These are phyloP conservation scores for Pachyrhizus erosus DNA, from an alignment of 306 rosid species.

Conservation along the genomic window DNA sequence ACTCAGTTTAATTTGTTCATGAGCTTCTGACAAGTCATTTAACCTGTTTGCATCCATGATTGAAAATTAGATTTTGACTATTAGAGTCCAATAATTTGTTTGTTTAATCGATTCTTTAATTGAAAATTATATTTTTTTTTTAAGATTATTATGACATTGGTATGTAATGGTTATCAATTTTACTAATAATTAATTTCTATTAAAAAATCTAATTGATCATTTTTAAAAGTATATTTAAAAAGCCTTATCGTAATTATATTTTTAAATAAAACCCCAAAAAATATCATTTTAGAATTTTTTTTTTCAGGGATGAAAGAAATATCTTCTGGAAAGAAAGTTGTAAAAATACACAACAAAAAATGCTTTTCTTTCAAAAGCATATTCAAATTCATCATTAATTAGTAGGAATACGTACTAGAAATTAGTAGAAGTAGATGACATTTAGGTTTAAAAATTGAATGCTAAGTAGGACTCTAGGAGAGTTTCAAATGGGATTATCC, in stretches of 20 bases:
- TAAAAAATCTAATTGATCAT: too few species aligned
- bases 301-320: background rate
- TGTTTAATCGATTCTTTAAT: background rate
- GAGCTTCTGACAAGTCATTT: background rate
- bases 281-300: background rate
- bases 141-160: too few species aligned
- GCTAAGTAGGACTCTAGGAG: background rate
- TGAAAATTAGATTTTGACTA: background rate
- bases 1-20: background rate
- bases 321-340: background rate
- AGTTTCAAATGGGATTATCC: background rate
- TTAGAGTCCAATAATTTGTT: background rate
- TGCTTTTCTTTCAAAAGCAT: background rate
- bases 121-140: too few species aligned
- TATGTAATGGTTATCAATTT: too few species aligned
- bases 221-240: background rate
- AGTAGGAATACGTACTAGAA: background rate
- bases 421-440: background rate
- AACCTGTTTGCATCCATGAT: background rate
- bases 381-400: background rate
- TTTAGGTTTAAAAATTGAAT: slow-evolving; percentile 27
- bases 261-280: background rate
- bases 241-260: background rate
- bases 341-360: background rate
- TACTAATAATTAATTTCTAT: too few species aligned